Conservation (phyloP, 129 eudicot species). For the Daucus carota region DNA sequence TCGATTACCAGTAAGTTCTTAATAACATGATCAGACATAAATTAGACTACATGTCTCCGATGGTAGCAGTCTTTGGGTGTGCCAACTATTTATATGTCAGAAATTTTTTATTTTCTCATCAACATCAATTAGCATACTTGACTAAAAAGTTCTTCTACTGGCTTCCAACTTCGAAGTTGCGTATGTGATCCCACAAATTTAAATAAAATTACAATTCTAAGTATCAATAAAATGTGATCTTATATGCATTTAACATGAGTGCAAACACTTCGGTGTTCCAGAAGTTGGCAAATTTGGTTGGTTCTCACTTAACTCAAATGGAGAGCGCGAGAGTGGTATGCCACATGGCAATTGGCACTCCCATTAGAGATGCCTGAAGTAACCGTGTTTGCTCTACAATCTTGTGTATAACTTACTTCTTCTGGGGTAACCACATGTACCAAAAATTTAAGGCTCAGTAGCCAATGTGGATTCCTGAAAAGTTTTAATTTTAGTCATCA, state of each 20-base stretch:
- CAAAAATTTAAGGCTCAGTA: neutral
- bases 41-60: neutral
- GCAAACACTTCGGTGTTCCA: neutral
- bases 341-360: neutral
- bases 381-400: neutral
- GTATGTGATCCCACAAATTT: neutral
- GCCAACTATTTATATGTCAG: neutral
- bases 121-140: neutral
- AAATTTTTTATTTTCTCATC: neutral
- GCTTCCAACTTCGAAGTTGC: neutral
- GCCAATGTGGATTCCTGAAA: neutral
- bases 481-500: too few relatives aligned
- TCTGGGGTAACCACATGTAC: neutral
- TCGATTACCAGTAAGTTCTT: slow-evolving; percentile 66
- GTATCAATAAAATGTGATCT: neutral
- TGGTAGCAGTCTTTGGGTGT: neutral
- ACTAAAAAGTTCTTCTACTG: neutral
- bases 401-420: neutral
- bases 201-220: neutral
- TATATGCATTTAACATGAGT: neutral
- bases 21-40: neutral
- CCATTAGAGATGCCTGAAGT: neutral
- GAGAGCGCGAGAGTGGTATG: neutral
- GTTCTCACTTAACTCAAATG: neutral
- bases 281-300: neutral